These are phyloP conservation scores for Ammopiptanthus mongolicus DNA, from an alignment of 306 rosid species.

Conservation along the genomic window DNA sequence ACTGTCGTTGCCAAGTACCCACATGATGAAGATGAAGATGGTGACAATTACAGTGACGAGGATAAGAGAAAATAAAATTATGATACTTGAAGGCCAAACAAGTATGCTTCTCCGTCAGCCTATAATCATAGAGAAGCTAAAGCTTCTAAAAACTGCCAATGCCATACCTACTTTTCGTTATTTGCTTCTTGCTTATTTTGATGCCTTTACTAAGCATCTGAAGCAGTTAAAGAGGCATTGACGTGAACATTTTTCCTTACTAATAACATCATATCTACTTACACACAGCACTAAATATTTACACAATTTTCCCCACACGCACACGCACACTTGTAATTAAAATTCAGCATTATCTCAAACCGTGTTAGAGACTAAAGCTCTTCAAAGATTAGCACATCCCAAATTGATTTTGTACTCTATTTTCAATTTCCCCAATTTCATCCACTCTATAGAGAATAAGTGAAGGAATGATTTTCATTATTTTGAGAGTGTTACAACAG, in stretches of 20 bases:
- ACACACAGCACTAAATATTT: no score
- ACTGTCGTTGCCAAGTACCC: conserved; percentile 3
- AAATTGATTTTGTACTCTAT: background rate
- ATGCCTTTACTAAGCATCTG: background rate
- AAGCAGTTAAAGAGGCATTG: no score
- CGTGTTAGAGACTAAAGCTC: background rate
- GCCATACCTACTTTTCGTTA: background rate
- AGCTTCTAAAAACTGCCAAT: background rate
- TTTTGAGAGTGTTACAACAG: no score
- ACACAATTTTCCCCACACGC: no score
- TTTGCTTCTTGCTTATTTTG: background rate
- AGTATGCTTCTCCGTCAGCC: background rate
- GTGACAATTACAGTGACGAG: background rate
- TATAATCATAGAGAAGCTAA: background rate
- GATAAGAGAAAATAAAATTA: background rate
- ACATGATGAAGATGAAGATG: background rate
- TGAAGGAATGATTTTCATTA: no score
- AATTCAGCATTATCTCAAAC: background rate
- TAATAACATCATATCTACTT: no score
- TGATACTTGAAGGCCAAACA: background rate
- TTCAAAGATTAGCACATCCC: background rate
- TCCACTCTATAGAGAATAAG: no score
- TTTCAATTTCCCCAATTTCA: background rate
- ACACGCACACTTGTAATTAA: background rate
- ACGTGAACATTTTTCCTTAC: no score